These are phyloP conservation scores for Phytophthora constricta DNA, from an alignment of 352 stramenopile genomes.

Conservation along the genomic window DNA sequence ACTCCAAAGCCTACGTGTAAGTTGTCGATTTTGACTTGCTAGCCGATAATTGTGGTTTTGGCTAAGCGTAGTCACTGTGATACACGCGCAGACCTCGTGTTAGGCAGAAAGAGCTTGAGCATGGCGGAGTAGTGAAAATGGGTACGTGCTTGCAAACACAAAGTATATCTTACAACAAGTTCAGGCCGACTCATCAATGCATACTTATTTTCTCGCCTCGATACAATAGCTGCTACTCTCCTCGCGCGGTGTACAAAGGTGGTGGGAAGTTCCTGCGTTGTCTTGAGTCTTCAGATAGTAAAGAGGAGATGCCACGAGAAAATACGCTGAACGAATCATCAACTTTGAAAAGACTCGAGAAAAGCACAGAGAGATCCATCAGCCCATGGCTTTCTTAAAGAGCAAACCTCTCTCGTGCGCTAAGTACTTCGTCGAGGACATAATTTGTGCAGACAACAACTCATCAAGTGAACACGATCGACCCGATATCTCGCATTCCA, in stretches of 20 bases:
- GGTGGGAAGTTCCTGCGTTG: conserved; percentile 52
- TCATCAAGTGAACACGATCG: conserved; percentile 8
- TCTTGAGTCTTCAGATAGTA: conserved; percentile 23
- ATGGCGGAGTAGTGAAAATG: conserved; percentile 53
- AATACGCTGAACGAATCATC: conserved; percentile 51
- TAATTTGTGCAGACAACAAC: conserved; percentile 40
- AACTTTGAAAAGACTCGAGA: conserved; percentile 66
- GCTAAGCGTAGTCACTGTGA: neutral
- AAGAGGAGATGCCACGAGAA: conserved; percentile 37
- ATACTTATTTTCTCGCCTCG: neutral
- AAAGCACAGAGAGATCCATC: conserved; percentile 76
- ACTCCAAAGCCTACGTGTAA: conserved; percentile 58
- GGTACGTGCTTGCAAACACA: too few species aligned
- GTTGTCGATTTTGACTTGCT: conserved; percentile 6
- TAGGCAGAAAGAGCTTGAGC: conserved; percentile 49
- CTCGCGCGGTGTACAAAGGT: conserved; percentile 60
- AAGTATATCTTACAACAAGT: too few species aligned
- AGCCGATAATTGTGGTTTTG: neutral
- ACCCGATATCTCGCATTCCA: conserved; percentile 1
- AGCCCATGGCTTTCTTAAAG: conserved; percentile 58
- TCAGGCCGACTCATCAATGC: too few species aligned
- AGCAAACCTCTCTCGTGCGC: conserved; percentile 64
- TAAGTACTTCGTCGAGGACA: conserved; percentile 67
- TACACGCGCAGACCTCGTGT: conserved; percentile 44
- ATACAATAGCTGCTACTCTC: conserved; percentile 53